Percentiles rank a stretch among this genome's conserved stretches.
Evolutionary conservation across 208 protist species (phyloP).

Genomic region (Leptomonas seymouri): DNA sequence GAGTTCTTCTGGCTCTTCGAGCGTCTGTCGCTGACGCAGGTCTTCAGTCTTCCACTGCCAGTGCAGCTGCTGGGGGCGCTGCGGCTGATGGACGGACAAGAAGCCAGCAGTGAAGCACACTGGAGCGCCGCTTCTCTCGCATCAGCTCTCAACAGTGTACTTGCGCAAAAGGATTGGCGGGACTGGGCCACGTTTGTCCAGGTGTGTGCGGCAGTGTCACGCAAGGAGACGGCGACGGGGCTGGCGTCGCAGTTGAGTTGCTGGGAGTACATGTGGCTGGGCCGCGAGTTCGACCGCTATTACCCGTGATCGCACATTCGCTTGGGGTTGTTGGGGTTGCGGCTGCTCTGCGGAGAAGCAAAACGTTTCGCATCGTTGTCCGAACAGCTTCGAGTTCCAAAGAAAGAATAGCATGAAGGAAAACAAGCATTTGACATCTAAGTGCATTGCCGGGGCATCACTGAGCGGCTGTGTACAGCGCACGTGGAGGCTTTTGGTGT

Average conservation of each 20-base stretch:
- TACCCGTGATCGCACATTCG: background rate
- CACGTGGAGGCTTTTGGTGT: no score
- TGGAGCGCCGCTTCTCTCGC: background rate
- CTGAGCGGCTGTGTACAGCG: no score
- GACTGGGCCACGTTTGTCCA: conserved; percentile 32
- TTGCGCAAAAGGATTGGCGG: conserved; percentile 1
- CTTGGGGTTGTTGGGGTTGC: background rate
- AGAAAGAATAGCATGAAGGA: no score
- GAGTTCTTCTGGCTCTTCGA: conserved; percentile 48
- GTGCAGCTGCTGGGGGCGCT: conserved; percentile 38
- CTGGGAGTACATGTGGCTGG: conserved; percentile 42
- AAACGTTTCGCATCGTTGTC: no score
- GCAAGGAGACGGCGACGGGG: background rate
- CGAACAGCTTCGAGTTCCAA: no score
- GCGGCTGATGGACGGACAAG: conserved; percentile 1
- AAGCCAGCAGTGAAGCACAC: background rate
- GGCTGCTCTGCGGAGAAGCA: no score
- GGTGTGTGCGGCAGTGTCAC: conserved; percentile 1
- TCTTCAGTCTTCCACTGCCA: conserved; percentile 66
- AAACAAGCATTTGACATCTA: no score
- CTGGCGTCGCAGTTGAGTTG: conserved; percentile 25
- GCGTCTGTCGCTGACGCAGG: conserved; percentile 50
- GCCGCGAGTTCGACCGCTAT: conserved; percentile 35
- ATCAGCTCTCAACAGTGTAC: background rate
- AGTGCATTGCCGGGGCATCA: no score